phyloP scores from a whole-genome alignment of 805 yeast genomes.

The Saturnispora quitensis region DNA sequence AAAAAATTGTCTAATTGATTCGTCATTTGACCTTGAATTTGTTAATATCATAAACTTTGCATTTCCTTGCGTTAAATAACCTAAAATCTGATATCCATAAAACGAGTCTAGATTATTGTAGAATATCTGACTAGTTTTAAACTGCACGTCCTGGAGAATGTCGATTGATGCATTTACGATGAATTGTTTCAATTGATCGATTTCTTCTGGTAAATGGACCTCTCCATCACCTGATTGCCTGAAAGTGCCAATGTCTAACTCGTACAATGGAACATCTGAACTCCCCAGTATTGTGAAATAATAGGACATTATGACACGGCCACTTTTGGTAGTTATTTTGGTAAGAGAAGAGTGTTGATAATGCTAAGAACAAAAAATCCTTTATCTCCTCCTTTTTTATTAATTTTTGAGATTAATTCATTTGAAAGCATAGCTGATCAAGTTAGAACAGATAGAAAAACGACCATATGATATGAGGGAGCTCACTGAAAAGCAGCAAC shows the following conservation, averaged over 20 bases:
- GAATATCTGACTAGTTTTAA: constrained; percentile 58
- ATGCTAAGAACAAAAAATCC: background rate
- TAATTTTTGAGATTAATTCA: background rate
- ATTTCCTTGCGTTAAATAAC: constrained; percentile 82
- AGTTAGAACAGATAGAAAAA: background rate
- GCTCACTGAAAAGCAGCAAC: constrained; percentile 1
- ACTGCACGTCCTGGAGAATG: constrained; percentile 83
- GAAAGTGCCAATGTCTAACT: constrained; percentile 72
- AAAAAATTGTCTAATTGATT: constrained; percentile 72
- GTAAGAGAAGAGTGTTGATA: background rate
- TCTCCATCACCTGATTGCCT: constrained; percentile 59
- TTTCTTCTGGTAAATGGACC: constrained; percentile 54
- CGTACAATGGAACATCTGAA: constrained; percentile 78
- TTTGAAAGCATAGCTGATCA: background rate
- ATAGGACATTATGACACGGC: constrained; percentile 40
- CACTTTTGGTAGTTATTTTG: background rate
- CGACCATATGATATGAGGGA: background rate
- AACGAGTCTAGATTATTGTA: constrained; percentile 77
- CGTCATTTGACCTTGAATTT: constrained; percentile 51
- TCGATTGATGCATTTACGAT: constrained; percentile 84
- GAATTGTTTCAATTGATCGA: constrained; percentile 78
- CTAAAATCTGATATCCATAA: constrained; percentile 74
- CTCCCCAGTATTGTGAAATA: constrained; percentile 86
- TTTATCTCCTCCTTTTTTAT: background rate
- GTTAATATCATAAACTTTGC: constrained; percentile 70